Base-by-base conservation (phyloP, 2,329 filamentous ascomycete genomes). In the Fusarium sp. region DNA sequence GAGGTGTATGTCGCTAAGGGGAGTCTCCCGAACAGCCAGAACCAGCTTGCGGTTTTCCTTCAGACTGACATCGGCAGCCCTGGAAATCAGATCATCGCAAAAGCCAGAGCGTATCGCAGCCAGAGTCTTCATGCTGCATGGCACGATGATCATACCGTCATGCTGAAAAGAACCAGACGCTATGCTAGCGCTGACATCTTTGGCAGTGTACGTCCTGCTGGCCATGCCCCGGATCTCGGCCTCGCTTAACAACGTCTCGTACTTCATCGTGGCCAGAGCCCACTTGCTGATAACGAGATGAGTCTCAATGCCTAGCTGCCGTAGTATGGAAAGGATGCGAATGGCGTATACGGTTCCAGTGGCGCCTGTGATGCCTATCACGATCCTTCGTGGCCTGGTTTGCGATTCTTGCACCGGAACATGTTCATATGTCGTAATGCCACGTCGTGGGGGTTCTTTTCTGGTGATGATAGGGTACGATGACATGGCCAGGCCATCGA, bases 351-450 rank as follows among this genome's bases (percentile, higher is more conserved):
- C 72, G 2, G 84, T 78, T 4, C 85, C 85, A 0, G 85, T 87
- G 1, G 85, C 85, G 4, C 85, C 85, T 2, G 85, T 87, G 44
- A 87, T 82, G 18, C 79, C 85, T 7, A 87, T 78, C 2, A 87
- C 78, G 52, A 86, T 84, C 9, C 77, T 72, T 31, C 74, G 75
- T 41, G 66, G 67, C 18, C 62, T 60, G 44, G 36, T 15, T 46
- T 30, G 41, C 16, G 31, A n/a, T n/a, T 56, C 18, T n/a, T 30
- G 31, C 18, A 31, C 28, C 13, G 18, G 16, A 27, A 13, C 13
- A n/a, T 28, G 53, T 16, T 34, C 63, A 11, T 16, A 13, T 16
- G 27, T 15, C 15, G n/a, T 34, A 36, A 31, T 16, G 27, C n/a
- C 34, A 11, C 7, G 18, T 39, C 12, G 36, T 6, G 5, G 9